Conservation (phyloP, 257 asterid species). For the Scutellaria minor region DNA sequence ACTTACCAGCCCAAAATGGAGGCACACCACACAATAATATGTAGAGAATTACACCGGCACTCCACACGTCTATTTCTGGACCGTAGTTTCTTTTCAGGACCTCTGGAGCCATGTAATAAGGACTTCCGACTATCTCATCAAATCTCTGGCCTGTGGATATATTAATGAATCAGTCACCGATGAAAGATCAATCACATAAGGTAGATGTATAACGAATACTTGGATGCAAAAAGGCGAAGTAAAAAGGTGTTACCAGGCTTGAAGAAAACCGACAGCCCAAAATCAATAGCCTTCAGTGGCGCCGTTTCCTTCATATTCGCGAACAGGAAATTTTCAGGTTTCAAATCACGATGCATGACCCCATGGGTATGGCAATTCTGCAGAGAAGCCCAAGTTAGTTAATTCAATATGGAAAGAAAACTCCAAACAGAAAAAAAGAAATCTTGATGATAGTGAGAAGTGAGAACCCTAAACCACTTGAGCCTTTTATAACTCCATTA, state of each 20-base stretch:
- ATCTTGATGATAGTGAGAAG: background rate
- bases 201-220: background rate
- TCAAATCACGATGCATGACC: constrained; percentile 77
- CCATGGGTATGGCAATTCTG: constrained; percentile 71
- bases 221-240: background rate
- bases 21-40: constrained; percentile 74
- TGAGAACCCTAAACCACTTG: constrained; percentile 21
- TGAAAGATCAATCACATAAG: constrained; percentile 2
- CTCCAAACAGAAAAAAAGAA: background rate
- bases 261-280: constrained; percentile 69
- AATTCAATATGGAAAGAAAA: constrained; percentile 8
- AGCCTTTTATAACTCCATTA: background rate
- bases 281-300: constrained; percentile 68
- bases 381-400: constrained; percentile 7
- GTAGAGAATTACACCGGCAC: constrained; percentile 80
- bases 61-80: constrained; percentile 75
- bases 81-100: constrained; percentile 69
- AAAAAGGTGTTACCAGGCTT: constrained; percentile 55
- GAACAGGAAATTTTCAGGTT: constrained; percentile 69
- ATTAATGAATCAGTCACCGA: constrained; percentile 24
- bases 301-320: constrained; percentile 65
- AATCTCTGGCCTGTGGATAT: constrained; percentile 60
- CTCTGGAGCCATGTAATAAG: constrained; percentile 83
- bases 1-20: constrained; percentile 79
- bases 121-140: constrained; percentile 78